These are phyloP conservation scores for Alliaria petiolata DNA, from an alignment of 345 rosid genomes.

Conservation along the genomic window DNA sequence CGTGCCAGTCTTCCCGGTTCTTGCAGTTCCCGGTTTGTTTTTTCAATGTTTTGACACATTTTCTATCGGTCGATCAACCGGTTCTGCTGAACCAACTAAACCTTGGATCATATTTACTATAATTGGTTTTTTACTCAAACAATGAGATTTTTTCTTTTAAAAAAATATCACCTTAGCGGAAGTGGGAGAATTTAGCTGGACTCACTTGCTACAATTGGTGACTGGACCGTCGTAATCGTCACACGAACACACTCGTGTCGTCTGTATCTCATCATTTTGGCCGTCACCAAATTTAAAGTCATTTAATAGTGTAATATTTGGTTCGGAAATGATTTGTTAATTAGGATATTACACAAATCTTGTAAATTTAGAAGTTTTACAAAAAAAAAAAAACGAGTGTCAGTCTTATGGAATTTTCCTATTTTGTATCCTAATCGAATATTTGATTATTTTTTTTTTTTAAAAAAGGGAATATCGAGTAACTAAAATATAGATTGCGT, in stretches of 20 bases:
- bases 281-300: neutral
- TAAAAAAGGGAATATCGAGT: neutral
- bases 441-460: too few species aligned
- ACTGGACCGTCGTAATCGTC: neutral
- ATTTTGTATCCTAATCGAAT: neutral
- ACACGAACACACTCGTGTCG: neutral
- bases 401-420: neutral
- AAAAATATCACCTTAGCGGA: too few species aligned
- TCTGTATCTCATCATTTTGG: neutral
- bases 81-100: neutral
- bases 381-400: neutral
- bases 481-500: neutral
- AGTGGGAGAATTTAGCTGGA: too few species aligned
- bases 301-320: constrained; percentile 1
- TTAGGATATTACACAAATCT: neutral
- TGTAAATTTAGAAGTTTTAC: neutral
- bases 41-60: neutral
- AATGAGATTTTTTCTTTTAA: too few species aligned
- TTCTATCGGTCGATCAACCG: neutral
- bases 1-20: neutral
- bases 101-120: neutral
- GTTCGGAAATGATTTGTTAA: neutral
- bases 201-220: neutral
- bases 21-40: neutral
- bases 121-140: neutral